phyloP scores from a whole-genome alignment of 2,329 filamentous ascomycete genomes.

The Botrytis porri region DNA sequence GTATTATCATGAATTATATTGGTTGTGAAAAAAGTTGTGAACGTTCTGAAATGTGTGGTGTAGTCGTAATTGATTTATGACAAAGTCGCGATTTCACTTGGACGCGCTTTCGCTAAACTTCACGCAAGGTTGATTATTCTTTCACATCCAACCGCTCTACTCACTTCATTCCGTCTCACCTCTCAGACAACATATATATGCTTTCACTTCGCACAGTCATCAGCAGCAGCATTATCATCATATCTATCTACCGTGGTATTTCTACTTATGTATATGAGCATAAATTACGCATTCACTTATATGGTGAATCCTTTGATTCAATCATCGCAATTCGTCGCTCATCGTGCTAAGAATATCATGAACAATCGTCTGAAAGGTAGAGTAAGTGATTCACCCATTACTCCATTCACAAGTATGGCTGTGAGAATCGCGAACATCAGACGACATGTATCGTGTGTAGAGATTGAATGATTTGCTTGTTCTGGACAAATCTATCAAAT shows the following conservation, averaged over 20 bases:
- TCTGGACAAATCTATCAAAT: no score
- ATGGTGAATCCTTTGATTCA: neutral
- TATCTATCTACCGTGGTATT: neutral
- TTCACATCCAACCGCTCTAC: neutral
- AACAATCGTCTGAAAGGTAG: neutral
- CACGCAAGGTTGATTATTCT: constrained; percentile 11
- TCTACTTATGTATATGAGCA: neutral
- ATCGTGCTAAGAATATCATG: neutral
- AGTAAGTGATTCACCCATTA: neutral
- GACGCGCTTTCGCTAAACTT: constrained; percentile 18
- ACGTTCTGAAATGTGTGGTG: neutral
- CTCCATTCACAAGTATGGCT: neutral
- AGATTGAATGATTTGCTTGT: neutral
- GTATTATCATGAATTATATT: neutral
- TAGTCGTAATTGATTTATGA: constrained; percentile 6
- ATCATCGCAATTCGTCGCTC: neutral
- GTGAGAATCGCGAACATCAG: neutral
- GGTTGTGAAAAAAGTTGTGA: neutral
- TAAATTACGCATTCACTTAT: no score
- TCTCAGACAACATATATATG: neutral
- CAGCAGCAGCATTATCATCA: neutral
- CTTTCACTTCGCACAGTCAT: neutral
- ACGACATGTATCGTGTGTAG: neutral
- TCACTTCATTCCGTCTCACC: neutral
- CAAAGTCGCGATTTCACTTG: constrained; percentile 16